Evolutionary conservation across 345 rosid genomes (phyloP).

Genomic region (Syzygium jambos): DNA sequence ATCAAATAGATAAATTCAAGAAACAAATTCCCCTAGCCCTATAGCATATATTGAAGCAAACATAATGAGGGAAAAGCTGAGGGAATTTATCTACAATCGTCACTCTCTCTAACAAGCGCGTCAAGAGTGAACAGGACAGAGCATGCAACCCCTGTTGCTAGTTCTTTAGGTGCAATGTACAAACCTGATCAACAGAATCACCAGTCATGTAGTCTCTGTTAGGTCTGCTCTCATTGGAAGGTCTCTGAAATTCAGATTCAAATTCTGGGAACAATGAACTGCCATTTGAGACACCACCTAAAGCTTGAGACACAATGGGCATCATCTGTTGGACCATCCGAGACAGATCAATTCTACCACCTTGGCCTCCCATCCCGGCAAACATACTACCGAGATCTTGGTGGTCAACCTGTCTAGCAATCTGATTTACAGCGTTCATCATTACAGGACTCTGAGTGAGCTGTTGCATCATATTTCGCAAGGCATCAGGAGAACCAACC

Average conservation of each 20-base stretch:
- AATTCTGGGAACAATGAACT: conserved; percentile 14
- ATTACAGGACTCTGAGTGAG: conserved; percentile 76
- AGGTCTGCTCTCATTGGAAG: conserved; percentile 10
- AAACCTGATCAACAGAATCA: conserved; percentile 43
- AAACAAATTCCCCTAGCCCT: neutral
- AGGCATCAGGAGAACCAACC: conserved; percentile 63
- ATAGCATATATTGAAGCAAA: neutral
- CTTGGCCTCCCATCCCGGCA: conserved; percentile 47
- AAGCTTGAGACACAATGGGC: conserved; percentile 88
- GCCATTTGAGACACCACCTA: conserved; percentile 31
- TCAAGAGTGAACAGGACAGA: neutral
- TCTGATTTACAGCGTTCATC: conserved; percentile 74
- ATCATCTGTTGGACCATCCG: conserved; percentile 90
- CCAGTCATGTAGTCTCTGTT: conserved; percentile 10
- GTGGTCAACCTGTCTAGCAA: conserved; percentile 82
- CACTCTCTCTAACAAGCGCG: neutral
- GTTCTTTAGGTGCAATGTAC: neutral
- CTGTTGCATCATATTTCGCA: conserved; percentile 83
- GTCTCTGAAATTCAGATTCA: conserved; percentile 17
- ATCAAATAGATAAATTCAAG: neutral
- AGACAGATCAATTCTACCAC: conserved; percentile 64
- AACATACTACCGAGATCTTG: conserved; percentile 71
- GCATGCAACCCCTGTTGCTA: neutral
- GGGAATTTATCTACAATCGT: neutral
- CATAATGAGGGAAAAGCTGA: neutral